Base-by-base conservation (phyloP, 1,284 basidiomycete genomes). In the Vanrija humicola region DNA sequence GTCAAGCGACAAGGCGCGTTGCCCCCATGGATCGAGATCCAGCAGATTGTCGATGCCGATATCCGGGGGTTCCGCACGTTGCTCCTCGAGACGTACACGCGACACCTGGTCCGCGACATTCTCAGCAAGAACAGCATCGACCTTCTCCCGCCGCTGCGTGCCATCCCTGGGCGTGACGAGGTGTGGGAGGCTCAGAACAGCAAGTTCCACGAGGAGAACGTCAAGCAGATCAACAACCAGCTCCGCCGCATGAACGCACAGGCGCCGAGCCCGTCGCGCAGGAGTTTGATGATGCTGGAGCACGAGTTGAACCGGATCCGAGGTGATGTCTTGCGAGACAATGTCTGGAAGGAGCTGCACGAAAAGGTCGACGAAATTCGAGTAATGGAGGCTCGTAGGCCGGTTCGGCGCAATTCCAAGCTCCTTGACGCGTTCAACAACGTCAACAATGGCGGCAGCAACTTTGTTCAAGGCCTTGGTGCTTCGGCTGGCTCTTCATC, bases 21-120 rank as follows among this genome's bases (percentile, higher is more conserved):
- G 0, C 92, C 91, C n/a, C 88, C 90, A 3, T 95, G 90, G 90
- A 86, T 95, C 4, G 90, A 94, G 73, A 67, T 92, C 34, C 91
- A 93, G 73, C 78, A 80, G 56, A 82, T 83, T 55, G 73, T 88
- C 34, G 84, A 87, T 52, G 70, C 73, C 1, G 81, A 86, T 0
- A 70, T 87, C 5, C 66, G 64, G 3, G 76, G 82, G 0, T 92
- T 92, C 74, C 83, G 89, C 2, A 76, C 80, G 21, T 79, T 85
- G 5, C 75, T 93, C 2, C 59, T 74, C 4, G 58, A 64, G 1
- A 72, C 70, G 3, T 76, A 77, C 58, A 67, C 67, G 81, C 85
- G 25, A 83, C 84, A 29, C 75, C 85, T 56, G 79, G 88, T 46
- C 79, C 81, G 62, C 75, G 90, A 54, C 82, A 64, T 65, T 65